Base-by-base conservation (phyloP, 768 basidiomycete species). In the Phylloporus sp. region DNA sequence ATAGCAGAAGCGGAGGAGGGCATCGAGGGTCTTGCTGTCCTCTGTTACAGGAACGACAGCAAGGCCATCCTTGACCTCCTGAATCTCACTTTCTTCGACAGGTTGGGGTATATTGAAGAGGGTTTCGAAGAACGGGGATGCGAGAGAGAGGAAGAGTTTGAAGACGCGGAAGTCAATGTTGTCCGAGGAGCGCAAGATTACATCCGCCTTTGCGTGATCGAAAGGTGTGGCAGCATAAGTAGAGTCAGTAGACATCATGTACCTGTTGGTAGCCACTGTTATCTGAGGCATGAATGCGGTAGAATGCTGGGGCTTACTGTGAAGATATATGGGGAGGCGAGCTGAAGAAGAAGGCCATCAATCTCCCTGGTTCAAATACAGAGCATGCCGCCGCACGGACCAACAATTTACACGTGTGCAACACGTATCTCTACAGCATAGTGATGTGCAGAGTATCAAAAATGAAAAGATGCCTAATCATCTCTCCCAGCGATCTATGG, bases 41-140 rank as follows among this genome's bases (percentile, higher is more conserved):
- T 63, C 57, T 1, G 53, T 40, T 1, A 63, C 34, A 1, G 52
- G 24, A 8, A 63, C 29, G 32, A 63, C 59, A 27, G 38, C 36
- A 11, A 57, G 49, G 3, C 53, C 46, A 21, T 60, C 54, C 31
- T 22, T 53, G 23, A 34, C 23, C 9, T 59, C 60, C 39, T 50
- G 53, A n/a, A 50, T 50, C 2, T 37, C 32, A 9, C 6, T 36
- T 20, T 14, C 41, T 23, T 48, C 26, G 6, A 32, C 8, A 9
- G 64, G 50, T 24, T 69, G 61, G 7, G 64, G 62, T 6, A 69
- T 50, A 20, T 52, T 31, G 36, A 70, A 65, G 52, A 71, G 62
- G 23, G 55, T 49, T 26, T 56, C 49, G 43, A 69, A 72, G 46
- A 69, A 56, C 0, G 64, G 57, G 15, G 70, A 70, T 2, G 66